Percentiles rank a stretch among this genome's conserved stretches.
Conservation (phyloP, 805 yeast species). For the Wickerhamia fluorescens region DNA sequence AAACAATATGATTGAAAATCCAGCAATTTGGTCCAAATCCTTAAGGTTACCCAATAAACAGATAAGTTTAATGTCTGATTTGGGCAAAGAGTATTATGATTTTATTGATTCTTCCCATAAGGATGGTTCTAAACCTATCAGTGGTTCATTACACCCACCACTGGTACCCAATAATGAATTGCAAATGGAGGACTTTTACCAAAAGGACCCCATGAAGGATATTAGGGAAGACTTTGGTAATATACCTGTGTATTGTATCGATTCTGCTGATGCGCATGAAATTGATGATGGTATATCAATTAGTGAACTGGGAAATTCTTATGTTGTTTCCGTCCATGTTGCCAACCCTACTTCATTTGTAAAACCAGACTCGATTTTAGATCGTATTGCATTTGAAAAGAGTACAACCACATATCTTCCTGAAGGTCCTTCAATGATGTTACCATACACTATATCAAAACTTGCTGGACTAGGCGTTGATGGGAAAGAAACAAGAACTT, state of each 20-base stretch:
- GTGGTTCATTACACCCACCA: too few species aligned
- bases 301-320: conserved; percentile 20
- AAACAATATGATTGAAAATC: conserved; percentile 34
- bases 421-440: conserved; percentile 57
- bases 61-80: conserved; percentile 35
- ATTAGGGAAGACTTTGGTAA: conserved; percentile 36
- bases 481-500: conserved; percentile 34
- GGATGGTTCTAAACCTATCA: too few species aligned
- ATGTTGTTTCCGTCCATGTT: conserved; percentile 58
- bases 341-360: conserved; percentile 82
- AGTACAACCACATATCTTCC: conserved; percentile 71
- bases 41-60: conserved; percentile 39
- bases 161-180: too few species aligned
- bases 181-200: conserved; percentile 16
- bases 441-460: conserved; percentile 52
- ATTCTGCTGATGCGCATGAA: conserved; percentile 72
- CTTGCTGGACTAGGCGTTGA: conserved; percentile 46
- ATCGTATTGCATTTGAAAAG: conserved; percentile 52
- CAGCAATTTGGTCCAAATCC: conserved; percentile 43
- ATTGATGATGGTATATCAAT: conserved; percentile 91
- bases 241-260: conserved; percentile 73
- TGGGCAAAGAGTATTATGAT: conserved; percentile 37
- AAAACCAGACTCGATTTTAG: conserved; percentile 30
- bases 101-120: conserved; percentile 12
- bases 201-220: conserved; percentile 20